Base-by-base conservation (phyloP, 2,329 filamentous ascomycete species). In the Trichoderma brevicompactum region DNA sequence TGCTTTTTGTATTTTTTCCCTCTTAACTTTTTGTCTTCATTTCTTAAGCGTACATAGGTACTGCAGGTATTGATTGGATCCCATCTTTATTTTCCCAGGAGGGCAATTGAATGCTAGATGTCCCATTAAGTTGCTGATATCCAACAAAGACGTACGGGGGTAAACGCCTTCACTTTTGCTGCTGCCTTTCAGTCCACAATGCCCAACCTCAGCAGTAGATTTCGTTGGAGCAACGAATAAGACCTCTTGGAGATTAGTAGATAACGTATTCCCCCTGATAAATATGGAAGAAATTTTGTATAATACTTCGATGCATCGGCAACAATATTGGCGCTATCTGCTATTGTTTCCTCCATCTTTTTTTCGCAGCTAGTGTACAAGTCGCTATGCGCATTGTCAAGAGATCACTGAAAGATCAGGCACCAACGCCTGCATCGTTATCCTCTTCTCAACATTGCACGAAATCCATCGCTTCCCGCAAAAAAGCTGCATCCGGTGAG, bases 1-100 rank as follows among this genome's bases (percentile, higher is more conserved):
- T n/a, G 23, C 23, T 36, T 43, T 64, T 64, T 64, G 56, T 49
- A 17, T 9, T 4, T 3, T 54, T 38, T 49, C 23, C 23, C 23
- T 28, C 5, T 28, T 28, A 5, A 28, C n/a, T 28, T 28, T 28
- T 28, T 28, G 23, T 28, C 23, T 28, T 28, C 23, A 3, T 28
- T 28, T 28, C 5, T 28, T 28, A 28, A 3, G 23, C 23, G 23
- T 28, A 28, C n/a, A 5, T 28, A 28, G 23, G 23, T 28, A 28
- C 23, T 28, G 23, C 23, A 28, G 23, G 23, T 28, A 28, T 28
- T 5, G 23, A 28, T 28, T 5, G 23, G 23, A 5, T 28, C 23
- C 2, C 23, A 28, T 28, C 23, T 28, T 28, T 28, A 5, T 28
- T 28, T 28, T 28, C 5, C 23, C 2, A 3, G 23, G 23, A 2